phyloP scores from a whole-genome alignment of 306 rosid species.

The Parietaria judaica region DNA sequence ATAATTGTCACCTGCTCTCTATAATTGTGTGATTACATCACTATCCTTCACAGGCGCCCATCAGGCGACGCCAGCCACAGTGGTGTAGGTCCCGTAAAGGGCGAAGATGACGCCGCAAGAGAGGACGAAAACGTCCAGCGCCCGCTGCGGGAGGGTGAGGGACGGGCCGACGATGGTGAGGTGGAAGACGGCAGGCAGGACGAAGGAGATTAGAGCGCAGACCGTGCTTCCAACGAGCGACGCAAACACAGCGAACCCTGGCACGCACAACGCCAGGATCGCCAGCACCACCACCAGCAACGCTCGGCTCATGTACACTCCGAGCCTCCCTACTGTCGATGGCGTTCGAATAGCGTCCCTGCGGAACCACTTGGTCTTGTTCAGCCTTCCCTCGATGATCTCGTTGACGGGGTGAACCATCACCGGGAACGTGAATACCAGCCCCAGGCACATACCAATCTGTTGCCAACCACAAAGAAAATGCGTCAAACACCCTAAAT shows the following conservation, averaged over 20 bases:
- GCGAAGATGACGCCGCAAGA: slow-evolving; percentile 69
- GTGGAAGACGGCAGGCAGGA: slow-evolving; percentile 81
- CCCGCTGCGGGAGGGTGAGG: slow-evolving; percentile 42
- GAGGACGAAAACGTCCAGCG: slow-evolving; percentile 46
- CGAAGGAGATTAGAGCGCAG: slow-evolving; percentile 75
- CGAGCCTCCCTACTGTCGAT: slow-evolving; percentile 19
- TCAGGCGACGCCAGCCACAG: slow-evolving; percentile 50
- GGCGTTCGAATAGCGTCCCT: slow-evolving; percentile 20
- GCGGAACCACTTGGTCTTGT: slow-evolving; percentile 17
- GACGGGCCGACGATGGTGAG: slow-evolving; percentile 57
- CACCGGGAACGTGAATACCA: slow-evolving; percentile 75
- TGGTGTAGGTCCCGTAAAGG: slow-evolving; percentile 62
- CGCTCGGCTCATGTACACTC: slow-evolving; percentile 45
- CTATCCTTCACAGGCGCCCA: slow-evolving; percentile 3
- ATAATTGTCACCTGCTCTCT: too few species aligned
- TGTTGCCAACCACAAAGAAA: slow-evolving; percentile 14
- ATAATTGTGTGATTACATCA: too few species aligned
- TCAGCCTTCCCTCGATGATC: slow-evolving; percentile 58
- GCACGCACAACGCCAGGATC: slow-evolving; percentile 53
- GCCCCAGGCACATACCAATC: slow-evolving; percentile 80
- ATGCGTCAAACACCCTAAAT: too few species aligned
- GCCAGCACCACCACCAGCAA: slow-evolving; percentile 55
- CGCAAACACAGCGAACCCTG: slow-evolving; percentile 59
- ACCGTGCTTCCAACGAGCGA: slow-evolving; percentile 85
- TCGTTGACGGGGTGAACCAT: slow-evolving; percentile 82